phyloP scores from a whole-genome alignment of 2,329 filamentous ascomycete genomes.

The Sclerotinia minor region DNA sequence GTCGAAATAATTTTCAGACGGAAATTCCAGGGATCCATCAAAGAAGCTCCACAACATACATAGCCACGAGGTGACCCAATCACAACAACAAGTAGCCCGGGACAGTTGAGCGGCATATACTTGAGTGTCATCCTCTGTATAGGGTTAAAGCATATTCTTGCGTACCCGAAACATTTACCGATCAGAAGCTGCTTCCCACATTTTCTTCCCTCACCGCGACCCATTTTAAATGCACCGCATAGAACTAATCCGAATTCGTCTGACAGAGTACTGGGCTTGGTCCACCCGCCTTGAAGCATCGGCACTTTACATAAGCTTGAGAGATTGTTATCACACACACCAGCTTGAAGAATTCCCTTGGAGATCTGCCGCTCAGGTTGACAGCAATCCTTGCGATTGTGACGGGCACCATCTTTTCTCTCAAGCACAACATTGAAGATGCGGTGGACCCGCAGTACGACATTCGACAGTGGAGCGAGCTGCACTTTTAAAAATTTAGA shows the following conservation, averaged over 20 bases:
- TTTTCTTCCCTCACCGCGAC: neutral
- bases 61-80: neutral
- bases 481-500: neutral
- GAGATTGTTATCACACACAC: neutral
- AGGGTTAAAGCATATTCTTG: neutral
- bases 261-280: neutral
- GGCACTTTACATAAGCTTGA: neutral
- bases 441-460: neutral
- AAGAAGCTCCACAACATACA: slow-evolving; percentile 4
- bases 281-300: neutral
- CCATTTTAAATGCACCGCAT: neutral
- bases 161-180: neutral
- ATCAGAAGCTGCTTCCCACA: neutral
- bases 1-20: slow-evolving; percentile 35
- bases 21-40: slow-evolving; percentile 18
- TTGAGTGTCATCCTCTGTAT: neutral
- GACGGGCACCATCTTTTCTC: neutral
- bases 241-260: neutral
- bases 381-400: neutral
- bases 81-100: neutral
- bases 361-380: neutral
- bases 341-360: neutral
- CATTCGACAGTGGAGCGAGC: neutral
- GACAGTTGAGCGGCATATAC: slow-evolving; percentile 9
- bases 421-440: neutral